Base-by-base conservation (phyloP, 2,329 filamentous ascomycete genomes). In the Tolypocladium nubicola region DNA sequence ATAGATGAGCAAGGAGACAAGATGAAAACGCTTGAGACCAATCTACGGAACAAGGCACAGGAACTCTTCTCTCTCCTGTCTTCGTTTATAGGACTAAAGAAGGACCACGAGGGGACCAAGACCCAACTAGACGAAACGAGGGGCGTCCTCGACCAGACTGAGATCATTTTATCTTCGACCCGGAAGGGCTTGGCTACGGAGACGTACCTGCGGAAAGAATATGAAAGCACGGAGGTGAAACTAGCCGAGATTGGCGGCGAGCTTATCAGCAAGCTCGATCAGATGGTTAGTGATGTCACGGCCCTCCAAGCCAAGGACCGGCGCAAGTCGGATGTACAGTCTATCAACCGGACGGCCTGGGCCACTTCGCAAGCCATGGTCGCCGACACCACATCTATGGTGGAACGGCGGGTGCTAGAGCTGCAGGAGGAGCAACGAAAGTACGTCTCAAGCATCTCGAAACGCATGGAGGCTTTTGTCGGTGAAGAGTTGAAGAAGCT, bases 31-130 rank as follows among this genome's bases (percentile, higher is more conserved):
- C 87, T 97, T 75, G 94, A 99, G 70, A 83, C 82, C 40, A 96
- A 94, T 66, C 77, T 99, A 56, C 85, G 90, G 26, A 94, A 96
- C 75, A 97, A 97, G 87, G 26, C 95, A 1, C 91, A 97, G 66
- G 93, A 99, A 70, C 79, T 99, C 0, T 92, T 96, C 69, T 83
- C 85, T 14, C 75, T 97, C 39, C 96, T 89, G 0, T 90, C 87
- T 49, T 91, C 85, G 62, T 96, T 97, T 70, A 91, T 92, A 73
- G 85, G 83, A 1, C 73, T 97, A 64, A 96, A 94, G 73, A 91
- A 92, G 68, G 91, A 97, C 60, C 89, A 95, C 60, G 26, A 99
- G 63, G 79, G 82, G 23, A 90, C 87, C 0, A 87, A 81, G 58
- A 67, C 79, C 6, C 79, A 82, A 30, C 26, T 30, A 6, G 26